A percentile compares a stretch with the other conserved stretches of the same genome.
Evolutionary conservation across 345 rosid species (phyloP).

Genomic region (Syzygium grande): DNA sequence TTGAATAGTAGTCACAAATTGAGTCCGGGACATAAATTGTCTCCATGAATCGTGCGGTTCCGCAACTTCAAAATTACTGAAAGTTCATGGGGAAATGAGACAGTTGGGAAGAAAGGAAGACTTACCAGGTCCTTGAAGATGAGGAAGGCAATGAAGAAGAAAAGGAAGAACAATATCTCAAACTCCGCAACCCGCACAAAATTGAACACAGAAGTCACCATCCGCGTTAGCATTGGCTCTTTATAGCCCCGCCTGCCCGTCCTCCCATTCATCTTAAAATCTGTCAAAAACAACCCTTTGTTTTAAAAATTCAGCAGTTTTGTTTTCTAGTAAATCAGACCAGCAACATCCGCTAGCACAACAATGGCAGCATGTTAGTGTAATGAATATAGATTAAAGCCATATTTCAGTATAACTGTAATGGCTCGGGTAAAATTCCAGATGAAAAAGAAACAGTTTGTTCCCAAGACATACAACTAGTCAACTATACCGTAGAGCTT

Average conservation of each 20-base stretch:
- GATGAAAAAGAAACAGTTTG: background rate
- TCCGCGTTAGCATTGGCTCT: conserved; percentile 31
- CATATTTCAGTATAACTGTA: background rate
- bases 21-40: background rate
- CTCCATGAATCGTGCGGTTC: background rate
- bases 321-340: background rate
- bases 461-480: background rate
- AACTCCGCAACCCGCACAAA: conserved; percentile 45
- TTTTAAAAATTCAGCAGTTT: background rate
- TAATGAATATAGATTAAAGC: background rate
- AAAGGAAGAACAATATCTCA: conserved; percentile 56
- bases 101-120: background rate
- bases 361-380: background rate
- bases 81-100: background rate
- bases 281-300: background rate
- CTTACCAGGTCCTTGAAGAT: conserved; percentile 61
- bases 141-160: conserved; percentile 48
- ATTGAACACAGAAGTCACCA: conserved; percentile 23
- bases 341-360: background rate
- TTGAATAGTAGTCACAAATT: background rate
- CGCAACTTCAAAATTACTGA: background rate
- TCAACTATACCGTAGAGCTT: background rate
- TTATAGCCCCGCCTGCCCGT: conserved; percentile 26
- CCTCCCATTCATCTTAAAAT: background rate
- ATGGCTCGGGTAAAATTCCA: background rate